Evolutionary conservation across 805 yeast genomes (phyloP), one percentile per base, ranked within the genome.

Genomic region (Metschnikowia proteae): DNA sequence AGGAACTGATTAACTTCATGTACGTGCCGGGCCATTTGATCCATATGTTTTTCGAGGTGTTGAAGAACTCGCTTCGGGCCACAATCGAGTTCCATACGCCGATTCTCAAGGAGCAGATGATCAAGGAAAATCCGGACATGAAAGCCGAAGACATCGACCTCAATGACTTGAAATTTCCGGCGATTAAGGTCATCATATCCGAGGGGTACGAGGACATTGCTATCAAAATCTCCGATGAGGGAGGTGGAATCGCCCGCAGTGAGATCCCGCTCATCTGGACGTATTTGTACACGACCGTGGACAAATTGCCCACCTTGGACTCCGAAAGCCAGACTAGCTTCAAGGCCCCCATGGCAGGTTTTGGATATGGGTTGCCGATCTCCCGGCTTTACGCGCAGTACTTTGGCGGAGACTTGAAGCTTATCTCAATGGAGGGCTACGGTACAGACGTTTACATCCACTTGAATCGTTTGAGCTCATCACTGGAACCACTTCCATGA

Each of bases 391-490:
- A 90, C 57, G 91, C 96, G 2, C 82, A 91, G 54, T 89, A 89
- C 64, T 89, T 90, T 62, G 96, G 96, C 5, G 96, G 96, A 3
- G 96, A 90, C 60, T 76, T 89, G 65, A 86, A 85, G 61, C 75
- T 90, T 60, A 89, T 88, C 48, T 81, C 89, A 31, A 88, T 90
- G 96, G 96, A 89, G 66, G 96, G 96, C 6, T 88, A 89, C 61
- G 97, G 97, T 11, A 89, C 97, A 1, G 97, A 89, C 63, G 96
- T 88, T 1, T 90, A 89, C 60, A 66, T 90, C 60, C 96, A 90
- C 67, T 74, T 89, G 63, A 89, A 89, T 66, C 74, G 95, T 47
- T 78, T 89, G 58, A 82, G 86, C 57, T 79, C 86, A 45, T 79
- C 84, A 3, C 77, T 82, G 48, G 95, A 86, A 66, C 94, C 92